Percentiles rank a stretch among this genome's conserved stretches.
These are phyloP conservation scores for Ustilago trichophora DNA, from an alignment of 1,284 basidiomycete species.

Conservation along the genomic window DNA sequence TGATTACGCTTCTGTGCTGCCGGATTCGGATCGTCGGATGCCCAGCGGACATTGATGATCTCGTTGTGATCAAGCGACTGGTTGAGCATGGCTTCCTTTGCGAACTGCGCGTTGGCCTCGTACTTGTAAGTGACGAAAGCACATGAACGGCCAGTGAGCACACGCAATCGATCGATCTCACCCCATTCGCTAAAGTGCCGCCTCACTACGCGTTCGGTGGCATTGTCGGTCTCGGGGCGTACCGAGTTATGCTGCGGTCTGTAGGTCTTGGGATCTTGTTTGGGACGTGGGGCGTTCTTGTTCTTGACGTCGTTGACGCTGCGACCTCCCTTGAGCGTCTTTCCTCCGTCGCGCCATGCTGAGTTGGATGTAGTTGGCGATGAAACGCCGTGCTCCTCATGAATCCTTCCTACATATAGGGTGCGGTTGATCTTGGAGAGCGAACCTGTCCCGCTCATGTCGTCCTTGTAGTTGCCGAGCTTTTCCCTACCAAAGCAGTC, in stretches of 20 bases:
- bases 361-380: conserved; percentile 35
- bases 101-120: conserved; percentile 89
- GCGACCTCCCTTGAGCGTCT: conserved; percentile 51
- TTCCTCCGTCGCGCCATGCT: conserved; percentile 53
- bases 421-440: conserved; percentile 94
- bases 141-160: conserved; percentile 91
- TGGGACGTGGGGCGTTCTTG: conserved; percentile 17
- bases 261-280: conserved; percentile 35
- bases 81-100: conserved; percentile 98
- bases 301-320: conserved; percentile 31
- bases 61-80: conserved; percentile 98
- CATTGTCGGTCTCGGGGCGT: conserved; percentile 40
- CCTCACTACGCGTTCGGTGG: conserved; percentile 56
- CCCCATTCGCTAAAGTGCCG: conserved; percentile 96
- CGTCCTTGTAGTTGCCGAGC: conserved; percentile 95
- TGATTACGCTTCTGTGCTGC: conserved; percentile 50
- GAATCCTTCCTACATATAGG: conserved; percentile 89
- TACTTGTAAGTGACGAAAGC: conserved; percentile 95
- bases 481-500: conserved; percentile 98
- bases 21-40: conserved; percentile 62
- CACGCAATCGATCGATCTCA: conserved; percentile 89
- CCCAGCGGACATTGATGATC: conserved; percentile 78
- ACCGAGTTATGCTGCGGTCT: conserved; percentile 49
- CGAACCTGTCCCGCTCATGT: conserved; percentile 98
- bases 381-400: conserved; percentile 56